Evolutionary conservation across 768 basidiomycete species (phyloP).

Genomic region (Leucosporidium scottii): DNA sequence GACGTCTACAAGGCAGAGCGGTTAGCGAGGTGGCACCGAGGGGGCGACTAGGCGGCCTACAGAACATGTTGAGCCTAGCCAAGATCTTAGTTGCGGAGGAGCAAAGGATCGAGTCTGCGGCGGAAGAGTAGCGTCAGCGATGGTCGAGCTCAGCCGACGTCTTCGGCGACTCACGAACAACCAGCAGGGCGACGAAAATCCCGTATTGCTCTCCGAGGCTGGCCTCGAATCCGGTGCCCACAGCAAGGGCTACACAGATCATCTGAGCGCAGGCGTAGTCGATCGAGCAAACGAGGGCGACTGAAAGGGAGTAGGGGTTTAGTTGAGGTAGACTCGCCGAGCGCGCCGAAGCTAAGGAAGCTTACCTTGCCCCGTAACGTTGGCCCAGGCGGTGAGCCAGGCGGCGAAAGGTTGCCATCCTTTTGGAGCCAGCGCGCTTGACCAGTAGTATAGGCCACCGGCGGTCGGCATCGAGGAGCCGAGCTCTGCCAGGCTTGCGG

Average conservation of each 20-base stretch:
- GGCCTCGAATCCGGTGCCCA: neutral
- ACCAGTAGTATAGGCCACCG: neutral
- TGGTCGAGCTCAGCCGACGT: too few relatives aligned
- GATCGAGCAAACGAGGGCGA: conserved; percentile 2
- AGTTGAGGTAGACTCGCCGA: too few relatives aligned
- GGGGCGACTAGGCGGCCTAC: too few relatives aligned
- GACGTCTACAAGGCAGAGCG: neutral
- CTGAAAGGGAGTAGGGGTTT: neutral
- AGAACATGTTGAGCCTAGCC: neutral
- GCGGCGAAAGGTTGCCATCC: neutral
- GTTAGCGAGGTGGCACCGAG: too few relatives aligned
- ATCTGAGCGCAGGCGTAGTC: neutral
- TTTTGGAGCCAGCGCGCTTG: neutral
- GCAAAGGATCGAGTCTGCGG: neutral
- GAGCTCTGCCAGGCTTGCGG: neutral
- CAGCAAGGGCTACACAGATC: neutral
- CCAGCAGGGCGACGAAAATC: neutral
- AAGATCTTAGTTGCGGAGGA: neutral
- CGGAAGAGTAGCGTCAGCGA: too few relatives aligned
- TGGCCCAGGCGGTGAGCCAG: neutral
- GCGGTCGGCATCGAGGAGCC: neutral
- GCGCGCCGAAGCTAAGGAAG: too few relatives aligned
- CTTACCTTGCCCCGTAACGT: neutral
- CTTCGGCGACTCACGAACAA: neutral
- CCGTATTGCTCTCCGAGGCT: neutral